phyloP scores from a whole-genome alignment of 148 eudicot genomes.

The Euryodendron excelsum region DNA sequence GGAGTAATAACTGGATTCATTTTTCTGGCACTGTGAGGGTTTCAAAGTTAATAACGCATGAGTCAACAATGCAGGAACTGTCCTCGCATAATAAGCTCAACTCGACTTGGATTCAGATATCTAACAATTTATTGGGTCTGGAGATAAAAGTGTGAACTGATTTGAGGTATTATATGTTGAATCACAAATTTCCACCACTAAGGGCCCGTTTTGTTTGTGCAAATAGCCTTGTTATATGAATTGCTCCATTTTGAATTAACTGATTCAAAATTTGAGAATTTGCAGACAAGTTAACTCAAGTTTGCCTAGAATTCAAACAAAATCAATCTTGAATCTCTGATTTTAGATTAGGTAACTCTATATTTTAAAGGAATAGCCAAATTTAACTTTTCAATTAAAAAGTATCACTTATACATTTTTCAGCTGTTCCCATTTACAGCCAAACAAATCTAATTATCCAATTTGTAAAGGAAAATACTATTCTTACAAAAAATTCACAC shows the following conservation, averaged over 20 bases:
- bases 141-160: background rate
- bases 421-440: background rate
- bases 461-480: too few relatives aligned
- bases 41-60: background rate
- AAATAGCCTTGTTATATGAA: background rate
- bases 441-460: background rate
- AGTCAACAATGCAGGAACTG: background rate
- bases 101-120: conserved; percentile 4
- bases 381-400: background rate
- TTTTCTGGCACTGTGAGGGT: background rate
- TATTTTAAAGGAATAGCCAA: background rate
- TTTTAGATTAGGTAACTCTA: background rate
- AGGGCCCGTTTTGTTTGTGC: background rate
- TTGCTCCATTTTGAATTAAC: background rate
- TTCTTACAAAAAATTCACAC: too few relatives aligned
- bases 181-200: background rate
- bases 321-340: background rate
- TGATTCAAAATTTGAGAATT: background rate
- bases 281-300: background rate
- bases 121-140: background rate
- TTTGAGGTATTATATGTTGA: background rate
- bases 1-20: background rate
- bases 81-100: background rate
- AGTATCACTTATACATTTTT: background rate
- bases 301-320: background rate